These are phyloP conservation scores for Lichtheimia ramosa DNA, from an alignment of 371 early-diverging fungal species.

Conservation along the genomic window DNA sequence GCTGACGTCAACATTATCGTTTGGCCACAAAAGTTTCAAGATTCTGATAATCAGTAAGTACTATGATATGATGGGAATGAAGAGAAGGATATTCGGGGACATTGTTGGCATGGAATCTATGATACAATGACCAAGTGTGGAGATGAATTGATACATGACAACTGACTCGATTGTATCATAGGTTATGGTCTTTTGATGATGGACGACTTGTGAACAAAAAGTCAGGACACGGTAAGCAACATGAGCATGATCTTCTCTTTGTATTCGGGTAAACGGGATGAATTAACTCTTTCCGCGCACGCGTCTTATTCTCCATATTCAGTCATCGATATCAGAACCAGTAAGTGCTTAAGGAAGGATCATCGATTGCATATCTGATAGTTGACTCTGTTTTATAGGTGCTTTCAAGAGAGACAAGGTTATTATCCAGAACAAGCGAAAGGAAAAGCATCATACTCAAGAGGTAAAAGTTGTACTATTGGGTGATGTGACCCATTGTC, in stretches of 20 bases:
- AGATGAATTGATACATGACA: not conserved
- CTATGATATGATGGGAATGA: not conserved
- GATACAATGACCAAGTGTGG: too few species aligned
- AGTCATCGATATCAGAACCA: not conserved
- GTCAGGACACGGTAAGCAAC: constrained; percentile 43
- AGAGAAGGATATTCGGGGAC: too few species aligned
- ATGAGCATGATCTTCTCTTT: not conserved
- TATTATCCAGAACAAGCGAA: constrained; percentile 46
- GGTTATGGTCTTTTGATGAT: constrained; percentile 44
- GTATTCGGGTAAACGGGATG: not conserved
- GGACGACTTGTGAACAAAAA: constrained; percentile 46
- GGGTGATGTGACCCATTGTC: too few species aligned
- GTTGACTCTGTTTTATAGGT: constrained; percentile 17
- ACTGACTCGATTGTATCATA: constrained; percentile 7
- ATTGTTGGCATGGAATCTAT: too few species aligned
- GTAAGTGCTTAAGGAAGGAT: not conserved
- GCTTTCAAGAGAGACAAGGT: constrained; percentile 48
- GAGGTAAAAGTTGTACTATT: constrained; percentile 24
- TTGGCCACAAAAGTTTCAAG: constrained; percentile 54
- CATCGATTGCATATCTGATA: not conserved
- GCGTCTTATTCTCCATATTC: not conserved
- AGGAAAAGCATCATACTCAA: constrained; percentile 35
- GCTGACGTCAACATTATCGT: constrained; percentile 48
- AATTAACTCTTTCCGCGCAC: too few species aligned
- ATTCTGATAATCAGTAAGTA: constrained; percentile 51